phyloP scores from a whole-genome alignment of 2,329 filamentous ascomycete genomes.

The Aspergillus sp. region DNA sequence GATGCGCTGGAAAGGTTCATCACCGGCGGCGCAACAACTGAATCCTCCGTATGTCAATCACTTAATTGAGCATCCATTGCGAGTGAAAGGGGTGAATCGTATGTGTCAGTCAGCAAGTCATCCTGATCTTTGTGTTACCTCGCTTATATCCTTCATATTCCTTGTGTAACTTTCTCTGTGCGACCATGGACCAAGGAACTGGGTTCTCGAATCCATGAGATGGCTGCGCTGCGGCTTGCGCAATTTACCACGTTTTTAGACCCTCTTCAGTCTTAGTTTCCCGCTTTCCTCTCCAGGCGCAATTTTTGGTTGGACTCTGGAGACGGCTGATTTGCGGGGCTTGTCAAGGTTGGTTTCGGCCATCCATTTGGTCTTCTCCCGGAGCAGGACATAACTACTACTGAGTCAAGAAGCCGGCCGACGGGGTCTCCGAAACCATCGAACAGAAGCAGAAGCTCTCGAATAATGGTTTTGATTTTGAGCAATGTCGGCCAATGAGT shows the following conservation, averaged over 20 bases:
- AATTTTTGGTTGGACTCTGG: not conserved
- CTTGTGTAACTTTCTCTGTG: conserved; percentile 5
- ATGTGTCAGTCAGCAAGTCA: not conserved
- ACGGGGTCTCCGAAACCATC: not conserved
- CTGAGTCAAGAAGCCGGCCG: not conserved
- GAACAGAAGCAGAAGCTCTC: conserved; percentile 1
- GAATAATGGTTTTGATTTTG: not conserved
- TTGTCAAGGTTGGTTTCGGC: not conserved
- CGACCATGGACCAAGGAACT: conserved; percentile 17
- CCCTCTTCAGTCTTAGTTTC: not conserved
- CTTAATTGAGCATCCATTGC: conserved; percentile 10
- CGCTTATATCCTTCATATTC: conserved; percentile 1
- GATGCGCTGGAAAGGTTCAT: not conserved
- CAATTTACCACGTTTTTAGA: conserved; percentile 17
- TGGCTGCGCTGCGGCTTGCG: conserved; percentile 1
- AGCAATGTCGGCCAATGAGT: not conserved
- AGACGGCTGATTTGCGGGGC: conserved; percentile 10
- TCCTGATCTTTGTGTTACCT: conserved; percentile 9
- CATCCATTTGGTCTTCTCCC: conserved; percentile 5
- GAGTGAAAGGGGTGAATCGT: conserved; percentile 3
- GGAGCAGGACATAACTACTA: not conserved
- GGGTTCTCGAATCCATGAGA: conserved; percentile 12
- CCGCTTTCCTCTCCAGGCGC: not conserved
- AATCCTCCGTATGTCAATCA: not conserved
- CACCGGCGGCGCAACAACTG: not conserved